A percentile compares a stretch with the other conserved stretches of the same genome.
Evolutionary conservation across 129 eudicot species (phyloP).

Genomic region (Tagetes erecta): DNA sequence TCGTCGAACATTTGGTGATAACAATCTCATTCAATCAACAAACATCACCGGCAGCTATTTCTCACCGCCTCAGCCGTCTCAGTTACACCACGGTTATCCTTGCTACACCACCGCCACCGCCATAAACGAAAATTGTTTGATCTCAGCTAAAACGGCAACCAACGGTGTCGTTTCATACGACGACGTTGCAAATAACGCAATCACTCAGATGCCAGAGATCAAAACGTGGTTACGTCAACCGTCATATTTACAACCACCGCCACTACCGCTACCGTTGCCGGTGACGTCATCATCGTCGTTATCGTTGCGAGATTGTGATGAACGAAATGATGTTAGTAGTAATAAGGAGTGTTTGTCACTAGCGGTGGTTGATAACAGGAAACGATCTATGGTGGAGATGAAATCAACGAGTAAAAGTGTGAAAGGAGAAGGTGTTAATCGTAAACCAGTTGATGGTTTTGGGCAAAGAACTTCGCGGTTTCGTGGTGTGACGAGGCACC

Average conservation of each 20-base stretch:
- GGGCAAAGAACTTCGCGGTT: slow-evolving; percentile 88
- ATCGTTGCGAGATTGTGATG: background rate
- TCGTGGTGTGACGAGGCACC: slow-evolving; percentile 91
- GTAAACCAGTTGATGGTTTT: background rate
- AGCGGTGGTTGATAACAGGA: slow-evolving; percentile 33
- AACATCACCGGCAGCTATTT: background rate
- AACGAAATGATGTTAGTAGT: slow-evolving; percentile 1
- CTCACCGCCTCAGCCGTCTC: slow-evolving; percentile 19
- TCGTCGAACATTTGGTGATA: background rate
- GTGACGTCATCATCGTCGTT: background rate
- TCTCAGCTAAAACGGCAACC: slow-evolving; percentile 15
- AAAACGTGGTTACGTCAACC: slow-evolving; percentile 56
- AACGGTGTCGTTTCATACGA: slow-evolving; percentile 37
- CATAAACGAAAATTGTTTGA: slow-evolving; percentile 15
- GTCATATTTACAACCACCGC: slow-evolving; percentile 14
- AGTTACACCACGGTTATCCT: slow-evolving; percentile 23
- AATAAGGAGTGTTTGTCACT: slow-evolving; percentile 33
- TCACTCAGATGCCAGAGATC: slow-evolving; percentile 40
- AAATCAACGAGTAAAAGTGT: slow-evolving; percentile 16
- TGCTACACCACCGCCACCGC: background rate
- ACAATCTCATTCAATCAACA: background rate
- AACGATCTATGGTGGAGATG: slow-evolving; percentile 35
- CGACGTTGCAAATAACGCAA: slow-evolving; percentile 15
- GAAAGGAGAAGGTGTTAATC: background rate
- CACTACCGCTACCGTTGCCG: too few relatives aligned